Evolutionary conservation across 2,329 filamentous ascomycete species (phyloP).

Genomic region (Colletotrichum tanaceti): DNA sequence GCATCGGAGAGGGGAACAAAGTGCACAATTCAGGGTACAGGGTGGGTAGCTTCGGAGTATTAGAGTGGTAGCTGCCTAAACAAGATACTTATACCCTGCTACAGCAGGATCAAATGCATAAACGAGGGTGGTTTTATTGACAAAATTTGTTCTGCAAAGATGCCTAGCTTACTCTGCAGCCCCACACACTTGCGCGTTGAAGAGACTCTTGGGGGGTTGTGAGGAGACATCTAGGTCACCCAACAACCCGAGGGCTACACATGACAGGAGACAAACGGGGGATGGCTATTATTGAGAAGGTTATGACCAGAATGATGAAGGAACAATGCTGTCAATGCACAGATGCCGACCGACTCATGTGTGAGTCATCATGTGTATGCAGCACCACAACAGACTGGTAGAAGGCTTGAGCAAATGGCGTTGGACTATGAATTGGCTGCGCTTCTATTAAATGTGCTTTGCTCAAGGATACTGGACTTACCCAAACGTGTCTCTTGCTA

Average conservation of each 20-base stretch:
- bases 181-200: too few species aligned
- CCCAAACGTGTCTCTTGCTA: background rate
- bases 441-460: too few species aligned
- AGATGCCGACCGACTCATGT: too few species aligned
- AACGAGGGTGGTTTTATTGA: too few species aligned
- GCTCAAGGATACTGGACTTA: background rate
- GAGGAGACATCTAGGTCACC: conserved; percentile 51
- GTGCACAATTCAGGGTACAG: conserved; percentile 41
- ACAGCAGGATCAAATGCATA: too few species aligned
- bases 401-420: background rate
- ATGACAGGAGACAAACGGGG: conserved; percentile 19
- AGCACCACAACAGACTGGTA: background rate
- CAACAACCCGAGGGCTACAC: conserved; percentile 49
- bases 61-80: too few species aligned
- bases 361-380: background rate
- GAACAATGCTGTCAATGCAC: background rate
- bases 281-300: background rate
- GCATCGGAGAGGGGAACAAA: too few species aligned
- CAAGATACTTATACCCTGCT: too few species aligned
- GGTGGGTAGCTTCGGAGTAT: conserved; percentile 52
- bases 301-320: background rate
- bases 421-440: background rate
- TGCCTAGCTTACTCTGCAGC: too few species aligned
- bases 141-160: too few species aligned
- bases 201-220: conserved; percentile 50